Conservation (phyloP, 345 rosid species). For the Psidium guajava region DNA sequence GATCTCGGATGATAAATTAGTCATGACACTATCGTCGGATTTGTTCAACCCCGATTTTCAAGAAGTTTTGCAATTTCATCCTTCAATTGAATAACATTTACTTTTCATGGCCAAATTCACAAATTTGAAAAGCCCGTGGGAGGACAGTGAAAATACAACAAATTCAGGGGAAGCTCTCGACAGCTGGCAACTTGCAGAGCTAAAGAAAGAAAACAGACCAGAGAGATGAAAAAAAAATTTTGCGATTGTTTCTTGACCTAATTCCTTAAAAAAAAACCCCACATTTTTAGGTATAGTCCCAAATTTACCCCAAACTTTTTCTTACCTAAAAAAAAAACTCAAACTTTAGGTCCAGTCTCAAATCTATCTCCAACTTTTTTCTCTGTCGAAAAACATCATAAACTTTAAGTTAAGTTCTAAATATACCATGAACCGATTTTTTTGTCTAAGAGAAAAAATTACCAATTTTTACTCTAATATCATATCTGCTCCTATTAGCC, state of each 20-base stretch:
- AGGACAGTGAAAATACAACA: neutral
- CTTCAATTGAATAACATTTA: neutral
- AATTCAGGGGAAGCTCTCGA: neutral
- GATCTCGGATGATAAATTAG: neutral
- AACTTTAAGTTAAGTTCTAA: too few species aligned
- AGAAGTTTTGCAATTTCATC: neutral
- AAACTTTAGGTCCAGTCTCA: too few species aligned
- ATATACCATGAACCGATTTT: too few species aligned
- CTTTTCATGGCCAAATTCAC: neutral
- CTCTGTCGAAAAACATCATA: too few species aligned
- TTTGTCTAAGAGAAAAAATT: too few species aligned
- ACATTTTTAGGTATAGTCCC: too few species aligned
- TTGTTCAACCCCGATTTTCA: neutral
- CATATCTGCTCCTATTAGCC: too few species aligned
- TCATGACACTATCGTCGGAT: neutral
- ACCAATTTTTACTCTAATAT: too few species aligned
- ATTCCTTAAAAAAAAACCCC: too few species aligned
- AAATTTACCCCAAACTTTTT: too few species aligned
- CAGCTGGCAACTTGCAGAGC: neutral
- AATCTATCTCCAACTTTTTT: too few species aligned
- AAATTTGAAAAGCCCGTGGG: neutral
- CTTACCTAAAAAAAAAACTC: too few species aligned
- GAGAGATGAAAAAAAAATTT: neutral
- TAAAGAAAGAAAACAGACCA: neutral
- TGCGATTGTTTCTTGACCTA: neutral